phyloP scores from a whole-genome alignment of 495 filamentous ascomycete species.

The Beverwykella pulmonaria region DNA sequence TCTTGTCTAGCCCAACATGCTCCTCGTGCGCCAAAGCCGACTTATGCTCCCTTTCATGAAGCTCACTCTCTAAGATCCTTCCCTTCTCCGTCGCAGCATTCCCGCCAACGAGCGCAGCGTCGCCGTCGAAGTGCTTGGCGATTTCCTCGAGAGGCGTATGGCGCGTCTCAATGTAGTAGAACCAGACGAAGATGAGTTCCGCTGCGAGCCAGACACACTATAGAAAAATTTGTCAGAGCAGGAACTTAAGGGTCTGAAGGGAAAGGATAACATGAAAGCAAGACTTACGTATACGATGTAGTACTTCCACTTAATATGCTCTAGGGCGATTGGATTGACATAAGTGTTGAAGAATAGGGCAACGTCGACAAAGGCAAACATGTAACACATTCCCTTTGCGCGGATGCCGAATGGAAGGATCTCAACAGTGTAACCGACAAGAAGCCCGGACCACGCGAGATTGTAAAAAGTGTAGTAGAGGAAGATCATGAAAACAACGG shows the following conservation, averaged over 20 bases:
- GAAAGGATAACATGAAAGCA: not conserved
- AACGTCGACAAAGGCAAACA: constrained; percentile 50
- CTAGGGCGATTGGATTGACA: constrained; percentile 36
- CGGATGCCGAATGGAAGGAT: constrained; percentile 50
- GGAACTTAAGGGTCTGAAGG: constrained; percentile 39
- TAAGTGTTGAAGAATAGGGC: constrained; percentile 52
- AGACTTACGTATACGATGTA: constrained; percentile 38
- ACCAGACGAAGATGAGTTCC: constrained; percentile 51
- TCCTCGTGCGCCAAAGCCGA: constrained; percentile 11
- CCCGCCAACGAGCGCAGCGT: constrained; percentile 45
- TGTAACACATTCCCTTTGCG: constrained; percentile 53
- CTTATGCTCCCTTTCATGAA: constrained; percentile 27
- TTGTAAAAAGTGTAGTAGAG: constrained; percentile 52
- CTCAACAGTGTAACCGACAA: constrained; percentile 47
- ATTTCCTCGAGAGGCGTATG: constrained; percentile 56
- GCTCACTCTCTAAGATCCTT: constrained; percentile 33
- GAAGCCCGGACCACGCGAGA: constrained; percentile 42
- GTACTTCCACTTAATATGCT: constrained; percentile 37
- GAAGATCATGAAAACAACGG: constrained; percentile 51
- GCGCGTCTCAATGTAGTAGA: constrained; percentile 55
- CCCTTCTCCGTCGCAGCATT: constrained; percentile 45
- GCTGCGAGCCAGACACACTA: constrained; percentile 48
- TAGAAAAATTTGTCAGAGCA: constrained; percentile 24
- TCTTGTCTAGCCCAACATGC: constrained; percentile 4
- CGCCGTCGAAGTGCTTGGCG: constrained; percentile 53